Conservation (phyloP, 139 green algal genomes). For the Dunaliella sp. region DNA sequence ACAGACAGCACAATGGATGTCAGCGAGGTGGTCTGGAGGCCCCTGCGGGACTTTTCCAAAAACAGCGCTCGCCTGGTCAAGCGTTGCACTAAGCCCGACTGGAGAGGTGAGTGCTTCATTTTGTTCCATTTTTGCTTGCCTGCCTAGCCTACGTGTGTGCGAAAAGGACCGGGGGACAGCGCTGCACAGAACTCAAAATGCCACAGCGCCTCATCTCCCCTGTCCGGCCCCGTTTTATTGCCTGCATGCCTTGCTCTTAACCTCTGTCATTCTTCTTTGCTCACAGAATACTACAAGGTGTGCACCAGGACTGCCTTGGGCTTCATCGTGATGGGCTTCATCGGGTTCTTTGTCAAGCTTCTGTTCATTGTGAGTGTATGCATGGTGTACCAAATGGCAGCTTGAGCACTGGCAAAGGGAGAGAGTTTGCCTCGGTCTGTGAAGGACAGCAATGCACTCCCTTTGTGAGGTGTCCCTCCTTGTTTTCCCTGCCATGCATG, state of each 20-base stretch:
- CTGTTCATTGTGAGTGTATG: conserved; percentile 85
- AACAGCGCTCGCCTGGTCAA: conserved; percentile 87
- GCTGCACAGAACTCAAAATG: background rate
- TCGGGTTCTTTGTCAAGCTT: conserved; percentile 98
- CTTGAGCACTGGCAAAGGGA: background rate
- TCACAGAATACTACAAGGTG: conserved; percentile 89
- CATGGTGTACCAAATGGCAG: background rate
- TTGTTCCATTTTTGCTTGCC: background rate
- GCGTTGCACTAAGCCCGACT: conserved; percentile 92
- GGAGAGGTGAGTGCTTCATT: conserved; percentile 70
- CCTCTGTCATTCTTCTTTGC: background rate
- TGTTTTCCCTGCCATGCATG: too few relatives aligned
- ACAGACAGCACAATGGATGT: conserved; percentile 46
- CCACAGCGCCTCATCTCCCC: too few relatives aligned
- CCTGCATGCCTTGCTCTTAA: too few relatives aligned
- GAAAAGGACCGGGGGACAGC: background rate
- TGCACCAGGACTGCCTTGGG: conserved; percentile 75
- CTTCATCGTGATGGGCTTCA: conserved; percentile 95
- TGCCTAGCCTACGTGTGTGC: background rate
- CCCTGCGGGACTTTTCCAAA: conserved; percentile 88
- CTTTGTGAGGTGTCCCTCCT: too few relatives aligned
- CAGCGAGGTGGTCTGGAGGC: conserved; percentile 65
- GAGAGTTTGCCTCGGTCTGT: background rate
- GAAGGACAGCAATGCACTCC: conserved; percentile 1
- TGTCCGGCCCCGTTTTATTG: too few relatives aligned